phyloP scores from a whole-genome alignment of 2,329 filamentous ascomycete species.

The Venturia asperata region DNA sequence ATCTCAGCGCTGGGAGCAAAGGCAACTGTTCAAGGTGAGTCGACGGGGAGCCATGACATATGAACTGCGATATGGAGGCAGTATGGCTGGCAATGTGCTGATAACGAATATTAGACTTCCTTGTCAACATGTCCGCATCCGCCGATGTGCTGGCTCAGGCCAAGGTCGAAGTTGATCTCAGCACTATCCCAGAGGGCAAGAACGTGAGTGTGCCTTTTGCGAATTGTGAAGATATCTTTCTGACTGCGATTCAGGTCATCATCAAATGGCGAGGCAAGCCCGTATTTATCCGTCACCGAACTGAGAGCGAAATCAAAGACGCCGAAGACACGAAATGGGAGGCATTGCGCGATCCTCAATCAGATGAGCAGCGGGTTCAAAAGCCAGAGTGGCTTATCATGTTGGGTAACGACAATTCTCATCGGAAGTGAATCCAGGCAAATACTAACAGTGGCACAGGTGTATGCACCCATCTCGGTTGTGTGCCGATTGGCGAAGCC shows the following conservation, averaged over 20 bases:
- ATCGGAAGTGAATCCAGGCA: no score
- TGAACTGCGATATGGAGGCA: constrained; percentile 1
- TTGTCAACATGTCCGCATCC: constrained; percentile 99
- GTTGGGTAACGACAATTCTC: constrained; percentile 59
- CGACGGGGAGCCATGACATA: background rate
- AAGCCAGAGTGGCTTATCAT: constrained; percentile 98
- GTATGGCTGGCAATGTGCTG: constrained; percentile 21
- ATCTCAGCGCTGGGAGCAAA: constrained; percentile 90
- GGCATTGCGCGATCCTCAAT: constrained; percentile 80
- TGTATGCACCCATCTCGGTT: constrained; percentile 98
- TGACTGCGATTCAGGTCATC: constrained; percentile 59
- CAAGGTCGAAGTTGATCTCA: constrained; percentile 96
- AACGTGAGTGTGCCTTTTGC: constrained; percentile 59
- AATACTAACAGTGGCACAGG: constrained; percentile 45
- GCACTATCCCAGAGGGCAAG: constrained; percentile 94
- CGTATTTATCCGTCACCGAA: constrained; percentile 99
- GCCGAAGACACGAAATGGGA: constrained; percentile 82
- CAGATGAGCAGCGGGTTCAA: constrained; percentile 89
- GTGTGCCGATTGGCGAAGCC: constrained; percentile 97
- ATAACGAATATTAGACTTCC: constrained; percentile 65
- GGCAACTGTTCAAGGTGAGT: constrained; percentile 92
- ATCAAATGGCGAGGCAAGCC: constrained; percentile 99
- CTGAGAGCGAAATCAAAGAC: constrained; percentile 84
- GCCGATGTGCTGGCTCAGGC: constrained; percentile 98
- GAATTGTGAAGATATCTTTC: background rate